Evolutionary conservation across 352 stramenopile species (phyloP).

Genomic region (Nothophytophthora sp.): DNA sequence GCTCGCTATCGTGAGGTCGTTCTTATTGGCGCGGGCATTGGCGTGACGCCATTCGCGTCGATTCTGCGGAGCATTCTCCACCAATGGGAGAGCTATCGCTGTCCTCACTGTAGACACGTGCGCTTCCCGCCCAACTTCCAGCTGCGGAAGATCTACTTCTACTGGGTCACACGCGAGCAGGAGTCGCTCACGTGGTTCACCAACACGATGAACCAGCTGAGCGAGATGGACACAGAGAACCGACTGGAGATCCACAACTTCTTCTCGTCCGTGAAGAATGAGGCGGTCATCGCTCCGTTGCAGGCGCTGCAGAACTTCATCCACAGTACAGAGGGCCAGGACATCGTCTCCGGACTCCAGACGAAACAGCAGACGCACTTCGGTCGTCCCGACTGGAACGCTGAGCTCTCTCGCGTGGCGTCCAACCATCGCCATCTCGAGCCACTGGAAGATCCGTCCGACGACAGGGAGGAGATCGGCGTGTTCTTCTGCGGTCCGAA

Average conservation of each 20-base stretch:
- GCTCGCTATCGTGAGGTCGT: constrained; percentile 59
- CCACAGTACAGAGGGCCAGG: constrained; percentile 57
- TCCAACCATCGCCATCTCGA: constrained; percentile 40
- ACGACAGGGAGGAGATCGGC: constrained; percentile 60
- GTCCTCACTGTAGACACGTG: constrained; percentile 49
- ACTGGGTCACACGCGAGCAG: constrained; percentile 81
- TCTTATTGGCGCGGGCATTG: constrained; percentile 70
- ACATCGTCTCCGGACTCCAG: constrained; percentile 71
- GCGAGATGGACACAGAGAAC: constrained; percentile 67
- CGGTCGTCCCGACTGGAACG: constrained; percentile 73
- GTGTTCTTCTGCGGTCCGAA: constrained; percentile 83
- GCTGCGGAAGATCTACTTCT: constrained; percentile 85
- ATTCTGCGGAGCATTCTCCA: constrained; percentile 73
- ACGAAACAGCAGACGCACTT: constrained; percentile 81
- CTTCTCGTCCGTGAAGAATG: constrained; percentile 71
- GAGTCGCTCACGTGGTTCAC: constrained; percentile 77
- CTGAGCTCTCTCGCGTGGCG: constrained; percentile 59
- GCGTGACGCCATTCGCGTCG: constrained; percentile 72
- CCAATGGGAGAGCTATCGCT: constrained; percentile 62
- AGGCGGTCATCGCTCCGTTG: constrained; percentile 56
- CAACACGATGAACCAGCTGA: constrained; percentile 83
- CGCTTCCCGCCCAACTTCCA: constrained; percentile 68
- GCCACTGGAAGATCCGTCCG: constrained; percentile 16
- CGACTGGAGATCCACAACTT: constrained; percentile 86
- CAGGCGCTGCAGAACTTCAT: constrained; percentile 79